Base-by-base conservation (phyloP, 345 rosid species). In the Nephelium lappaceum region DNA sequence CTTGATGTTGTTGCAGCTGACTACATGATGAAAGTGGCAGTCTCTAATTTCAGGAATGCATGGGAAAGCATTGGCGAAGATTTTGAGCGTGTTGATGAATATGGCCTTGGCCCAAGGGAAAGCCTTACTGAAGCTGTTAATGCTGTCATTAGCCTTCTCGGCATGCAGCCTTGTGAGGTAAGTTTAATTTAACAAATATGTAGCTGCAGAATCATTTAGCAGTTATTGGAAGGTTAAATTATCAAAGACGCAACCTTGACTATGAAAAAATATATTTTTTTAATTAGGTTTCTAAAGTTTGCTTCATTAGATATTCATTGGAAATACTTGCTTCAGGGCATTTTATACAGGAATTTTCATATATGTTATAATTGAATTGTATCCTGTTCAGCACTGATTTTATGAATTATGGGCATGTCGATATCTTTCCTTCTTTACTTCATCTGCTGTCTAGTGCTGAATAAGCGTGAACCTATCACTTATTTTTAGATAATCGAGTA, bases 101-200 rank as follows among this genome's bases (percentile, higher is more conserved):
- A 96, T 80, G 99, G 97, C 27, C 98, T 94, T 75, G 99, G 99
- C 72, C 93, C 89, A 51, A 93, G 97, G 88, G 99, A 94, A 61
- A 93, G 91, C 78, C 84, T 96, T 84, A 83, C 86, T 15, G 99
- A 94, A 81, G 95, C 99, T 77, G 89, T 96, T 45, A 89, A 75
- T 77, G 93, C 97, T 74, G 99, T 94, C 87, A 88, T 91, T 69
- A 84, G 82, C 83, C 99, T 96, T 89, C 98, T 96, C 39, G 99
- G 99, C 86, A 88, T 96, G 99, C 99, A 96, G 87, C 92, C 98
- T 24, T 96, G 98, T 70, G 99, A 96, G 97, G 99, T 92, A 63
- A 83, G 88, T 83, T 51, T 58, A n/a, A 38, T 23, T 4, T 67
- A 62, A 16, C 53, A 41, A 53, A 65, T 43, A 53, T 45, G 66